Base-by-base conservation (phyloP, 805 yeast species). In the Candida tibetensis region DNA sequence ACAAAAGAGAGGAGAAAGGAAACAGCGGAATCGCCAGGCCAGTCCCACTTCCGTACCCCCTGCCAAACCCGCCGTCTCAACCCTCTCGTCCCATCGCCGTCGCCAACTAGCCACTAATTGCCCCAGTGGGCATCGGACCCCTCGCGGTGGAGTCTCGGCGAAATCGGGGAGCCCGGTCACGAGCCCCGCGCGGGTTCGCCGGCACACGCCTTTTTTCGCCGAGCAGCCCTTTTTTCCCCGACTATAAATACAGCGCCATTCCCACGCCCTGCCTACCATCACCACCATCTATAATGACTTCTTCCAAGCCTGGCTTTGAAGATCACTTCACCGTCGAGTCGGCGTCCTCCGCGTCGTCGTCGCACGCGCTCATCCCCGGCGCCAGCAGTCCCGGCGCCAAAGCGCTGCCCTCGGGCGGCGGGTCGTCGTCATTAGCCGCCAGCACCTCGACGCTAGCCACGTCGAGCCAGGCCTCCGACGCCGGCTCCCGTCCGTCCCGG, bases 401-500 rank as follows among this genome's bases (percentile, higher is more conserved):
- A 10, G 9, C 25, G 25, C 25, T 21, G 25, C 25, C 25, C 25
- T 7, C 7, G 25, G 9, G 7, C 25, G 25, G 9, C 9, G 25
- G 25, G 25, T 21, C 25, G 9, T 10, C 25, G 9, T 7, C 25
- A 7, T 7, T 7, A 12, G 29, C 5, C 29, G 29, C 15, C 29
- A 27, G 6, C 29, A 25, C 28, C n/a, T 31, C 8, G 10, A 17
- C 13, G 32, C 25, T 4, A 19, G 6, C 10, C 22, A n/a, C 13
- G n/a, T 8, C 14, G 22, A 4, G 10, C 6, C 32, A 17, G 23
- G 5, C 32, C 5, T 10, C 33, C 8, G 33, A 18, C 16, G 15
- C 23, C 10, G 18, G 28, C 13, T 13, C 27, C 16, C 32, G 25
- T 15, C 81, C 86, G 3, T 73, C 93, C 8, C 62, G 70, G 5